Evolutionary conservation across 306 rosid genomes (phyloP).

Genomic region (Hippophae rhamnoides): DNA sequence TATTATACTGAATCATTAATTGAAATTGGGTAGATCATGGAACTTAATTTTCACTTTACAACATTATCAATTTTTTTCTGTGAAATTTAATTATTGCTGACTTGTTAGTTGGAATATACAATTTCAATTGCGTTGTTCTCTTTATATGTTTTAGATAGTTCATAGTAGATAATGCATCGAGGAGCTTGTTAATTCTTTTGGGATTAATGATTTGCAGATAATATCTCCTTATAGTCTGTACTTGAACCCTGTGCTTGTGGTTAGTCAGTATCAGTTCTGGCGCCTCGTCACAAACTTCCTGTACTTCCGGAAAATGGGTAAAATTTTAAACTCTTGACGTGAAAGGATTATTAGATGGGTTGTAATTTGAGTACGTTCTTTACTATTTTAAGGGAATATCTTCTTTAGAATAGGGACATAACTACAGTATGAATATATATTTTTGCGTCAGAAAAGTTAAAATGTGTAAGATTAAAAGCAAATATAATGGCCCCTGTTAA

Average conservation of each 20-base stretch:
- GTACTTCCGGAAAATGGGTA: conserved; percentile 93
- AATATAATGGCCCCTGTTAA: too few species aligned
- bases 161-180: neutral
- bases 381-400: too few species aligned
- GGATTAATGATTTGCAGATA: conserved; percentile 45
- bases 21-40: neutral
- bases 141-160: neutral
- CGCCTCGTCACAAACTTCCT: conserved; percentile 85
- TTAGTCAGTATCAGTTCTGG: conserved; percentile 84
- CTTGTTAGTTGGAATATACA: conserved; percentile 5
- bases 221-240: conserved; percentile 83
- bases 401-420: too few species aligned
- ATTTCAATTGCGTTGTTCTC: neutral
- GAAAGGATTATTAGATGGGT: neutral
- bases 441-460: too few species aligned
- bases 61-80: too few species aligned
- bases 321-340: neutral
- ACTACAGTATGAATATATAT: too few species aligned
- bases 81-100: conserved; percentile 3
- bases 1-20: conserved; percentile 4
- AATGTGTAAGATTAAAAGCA: too few species aligned
- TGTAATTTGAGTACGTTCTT: too few species aligned
- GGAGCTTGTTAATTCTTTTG: neutral
- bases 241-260: conserved; percentile 77
- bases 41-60: too few species aligned